A percentile compares a stretch with the other conserved stretches of the same genome.
These are phyloP conservation scores for Bathelium albidoporum DNA, from an alignment of 495 filamentous ascomycete species.

Conservation along the genomic window DNA sequence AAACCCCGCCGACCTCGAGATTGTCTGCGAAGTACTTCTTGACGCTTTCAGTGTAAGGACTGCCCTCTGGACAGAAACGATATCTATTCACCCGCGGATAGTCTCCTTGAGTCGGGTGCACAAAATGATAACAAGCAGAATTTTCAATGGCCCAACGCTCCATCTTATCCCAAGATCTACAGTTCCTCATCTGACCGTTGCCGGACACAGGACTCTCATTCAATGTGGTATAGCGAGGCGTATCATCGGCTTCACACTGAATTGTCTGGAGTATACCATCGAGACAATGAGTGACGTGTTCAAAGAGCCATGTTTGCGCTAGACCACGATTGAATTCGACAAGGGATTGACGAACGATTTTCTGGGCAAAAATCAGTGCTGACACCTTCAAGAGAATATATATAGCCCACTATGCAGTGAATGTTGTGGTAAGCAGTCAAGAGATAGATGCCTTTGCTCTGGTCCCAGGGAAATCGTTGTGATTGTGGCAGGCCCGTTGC, in stretches of 20 bases:
- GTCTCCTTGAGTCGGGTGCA: neutral
- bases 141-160: neutral
- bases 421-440: slow-evolving; percentile 8
- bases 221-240: neutral
- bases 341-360: no score
- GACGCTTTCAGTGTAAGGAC: no score
- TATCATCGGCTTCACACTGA: neutral
- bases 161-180: neutral
- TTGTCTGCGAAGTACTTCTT: no score
- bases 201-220: neutral
- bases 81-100: neutral
- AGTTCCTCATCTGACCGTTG: neutral
- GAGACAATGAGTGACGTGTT: neutral
- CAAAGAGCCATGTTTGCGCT: neutral
- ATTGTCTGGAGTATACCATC: neutral
- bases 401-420: slow-evolving; percentile 5
- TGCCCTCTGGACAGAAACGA: neutral
- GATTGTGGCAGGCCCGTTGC: neutral
- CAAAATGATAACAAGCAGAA: neutral
- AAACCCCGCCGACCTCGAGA: neutral
- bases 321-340: neutral
- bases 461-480: slow-evolving; percentile 9
- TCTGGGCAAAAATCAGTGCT: no score
- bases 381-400: no score
- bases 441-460: slow-evolving; percentile 6